Evolutionary conservation across 2,329 filamentous ascomycete species (phyloP), one percentile per base, ranked within the genome.

Genomic region (Alternaria conjuncta): DNA sequence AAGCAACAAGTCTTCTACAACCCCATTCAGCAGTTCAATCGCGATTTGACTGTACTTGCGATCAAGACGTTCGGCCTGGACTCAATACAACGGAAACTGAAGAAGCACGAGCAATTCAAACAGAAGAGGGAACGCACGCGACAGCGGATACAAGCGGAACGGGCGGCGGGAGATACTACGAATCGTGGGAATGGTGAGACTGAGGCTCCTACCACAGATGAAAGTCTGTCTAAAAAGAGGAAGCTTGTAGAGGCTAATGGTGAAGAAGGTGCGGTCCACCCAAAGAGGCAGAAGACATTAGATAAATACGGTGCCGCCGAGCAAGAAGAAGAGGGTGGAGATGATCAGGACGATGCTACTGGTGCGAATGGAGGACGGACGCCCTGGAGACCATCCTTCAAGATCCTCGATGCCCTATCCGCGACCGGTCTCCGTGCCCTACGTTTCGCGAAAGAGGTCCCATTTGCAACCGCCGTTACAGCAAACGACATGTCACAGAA

Each of bases 1-100:
- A 89, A 71, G 85, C 91, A 95, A 73, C 84, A 85, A 32, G 96
- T 99, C 60, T 99, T 99, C 77, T 99, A 99, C 86, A 99, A 99
- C 73, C 95, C 96, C 0, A 97, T 99, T 58, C 96, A 99, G 78
- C 96, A 99, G 78, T 99, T 98, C 85, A 99, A 99, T 81, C 91
- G 96, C 50, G 96, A 99, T 78, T 82, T 99, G 69, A 97, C 93
- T 64, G 93, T 97, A 25, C 86, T 99, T 13, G 93, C 93, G 1
- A 97, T 99, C 79, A 93, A 92, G 75, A 92, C 92, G 0, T 97
- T 95, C 78, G 93, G 92, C 1, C 89, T 96, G 70, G 89, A 93
- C 73, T 74, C 81, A 30, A 71, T 87, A 5, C 76, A 89, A 18
- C 82, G 86, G 44, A 78, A 73, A 81, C 84, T 75, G 68, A 83